Evolutionary conservation across 2,329 filamentous ascomycete species (phyloP), one percentile per base, ranked within the genome.

Genomic region (Diaporthe amygdali): DNA sequence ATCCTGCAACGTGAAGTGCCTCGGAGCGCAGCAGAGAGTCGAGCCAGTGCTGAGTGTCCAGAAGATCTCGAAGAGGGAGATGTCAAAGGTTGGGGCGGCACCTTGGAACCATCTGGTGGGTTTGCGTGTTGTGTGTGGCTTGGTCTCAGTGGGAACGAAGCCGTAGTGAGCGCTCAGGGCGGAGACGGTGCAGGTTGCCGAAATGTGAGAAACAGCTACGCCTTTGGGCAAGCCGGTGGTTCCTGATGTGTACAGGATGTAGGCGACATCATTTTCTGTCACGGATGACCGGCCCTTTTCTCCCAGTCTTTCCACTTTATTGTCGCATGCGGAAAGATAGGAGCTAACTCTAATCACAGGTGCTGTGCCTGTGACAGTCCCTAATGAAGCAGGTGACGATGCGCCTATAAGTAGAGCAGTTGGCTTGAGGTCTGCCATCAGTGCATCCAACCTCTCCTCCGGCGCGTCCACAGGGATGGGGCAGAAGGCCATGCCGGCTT

Each of bases 401-500:
- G 15, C 52, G 20, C n/a, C 54, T n/a, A 59, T 75, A 15, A 80
- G 73, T 10, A 79, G 69, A 27, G 77, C 74, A 7, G 73, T 72
- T 25, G 76, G 77, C 22, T 67, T 73, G 4, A 80, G 74, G 25
- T 79, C 79, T 54, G 72, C 71, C 22, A 82, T 70, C 14, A 81
- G 76, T 30, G 78, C 76, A 9, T 47, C 56, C 2, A 77, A 71
- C 46, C 79, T 74, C 44, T 78, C 76, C 14, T 56, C 56, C 3
- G 81, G 81, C 0, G 77, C 79, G 55, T 83, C 81, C 37, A 79
- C 75, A 0, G 81, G 79, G n/a, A 83, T 75, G 1, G 81, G 81
- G 56, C 76, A 82, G 68, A 82, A 82, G 10, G 80, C 79, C 41
- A 76, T 71, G 27, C 80, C 81, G 17, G 80, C 78, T 70, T 82